phyloP scores from a whole-genome alignment of 2,329 filamentous ascomycete species.

The Cladobotryum mycophilum region DNA sequence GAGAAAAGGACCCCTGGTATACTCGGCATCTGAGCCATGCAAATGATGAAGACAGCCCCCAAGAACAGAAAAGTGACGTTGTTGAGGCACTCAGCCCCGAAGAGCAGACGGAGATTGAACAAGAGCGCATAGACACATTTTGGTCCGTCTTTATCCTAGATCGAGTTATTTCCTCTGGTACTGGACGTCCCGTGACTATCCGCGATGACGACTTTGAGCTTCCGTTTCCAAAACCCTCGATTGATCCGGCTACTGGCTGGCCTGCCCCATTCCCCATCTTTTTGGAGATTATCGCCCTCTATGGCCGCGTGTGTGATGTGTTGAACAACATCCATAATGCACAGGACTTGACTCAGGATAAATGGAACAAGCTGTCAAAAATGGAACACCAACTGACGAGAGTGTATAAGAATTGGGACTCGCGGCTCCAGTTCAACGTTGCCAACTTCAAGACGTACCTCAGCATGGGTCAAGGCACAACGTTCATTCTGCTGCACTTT shows the following conservation, averaged over 20 bases:
- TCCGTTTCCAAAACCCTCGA: slow-evolving; percentile 50
- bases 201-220: slow-evolving; percentile 82
- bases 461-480: slow-evolving; percentile 73
- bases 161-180: slow-evolving; percentile 80
- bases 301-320: slow-evolving; percentile 76
- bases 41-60: slow-evolving; percentile 29
- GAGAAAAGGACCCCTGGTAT: slow-evolving; percentile 46
- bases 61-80: slow-evolving; percentile 34
- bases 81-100: slow-evolving; percentile 36
- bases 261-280: slow-evolving; percentile 74
- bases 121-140: slow-evolving; percentile 79
- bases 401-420: slow-evolving; percentile 66
- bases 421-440: slow-evolving; percentile 74
- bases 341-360: slow-evolving; percentile 68
- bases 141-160: slow-evolving; percentile 89
- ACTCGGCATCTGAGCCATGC: slow-evolving; percentile 38
- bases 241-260: slow-evolving; percentile 56
- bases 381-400: slow-evolving; percentile 76
- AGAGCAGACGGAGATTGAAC: slow-evolving; percentile 62
- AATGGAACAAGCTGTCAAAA: slow-evolving; percentile 62
- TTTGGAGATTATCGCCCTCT: slow-evolving; percentile 78
- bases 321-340: slow-evolving; percentile 73
- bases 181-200: slow-evolving; percentile 75
- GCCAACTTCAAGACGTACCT: slow-evolving; percentile 82
- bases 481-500: slow-evolving; percentile 79